A percentile compares a stretch with the other conserved stretches of the same genome.
These are phyloP conservation scores for Boletus rex-veris DNA, from an alignment of 768 basidiomycete genomes.

Conservation along the genomic window DNA sequence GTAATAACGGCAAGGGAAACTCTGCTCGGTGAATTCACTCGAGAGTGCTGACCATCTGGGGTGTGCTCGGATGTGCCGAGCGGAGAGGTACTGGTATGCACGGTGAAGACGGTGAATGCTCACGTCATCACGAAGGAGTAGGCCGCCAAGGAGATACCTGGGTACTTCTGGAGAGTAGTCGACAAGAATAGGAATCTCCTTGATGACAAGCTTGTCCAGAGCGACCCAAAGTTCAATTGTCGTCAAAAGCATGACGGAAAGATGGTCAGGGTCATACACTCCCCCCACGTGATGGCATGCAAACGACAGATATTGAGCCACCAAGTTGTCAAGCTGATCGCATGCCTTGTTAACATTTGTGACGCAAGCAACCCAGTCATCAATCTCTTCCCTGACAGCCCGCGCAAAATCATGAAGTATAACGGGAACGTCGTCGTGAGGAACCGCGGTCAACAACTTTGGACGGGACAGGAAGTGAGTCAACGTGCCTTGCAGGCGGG, in stretches of 20 bases:
- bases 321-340: not conserved
- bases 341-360: not conserved
- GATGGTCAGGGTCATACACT: not conserved
- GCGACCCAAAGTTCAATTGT: not conserved
- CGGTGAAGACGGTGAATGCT: not conserved
- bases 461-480: not conserved
- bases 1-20: not conserved
- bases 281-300: no score
- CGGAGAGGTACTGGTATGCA: not conserved
- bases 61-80: not conserved
- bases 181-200: not conserved
- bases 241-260: not conserved
- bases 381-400: no score
- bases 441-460: no score
- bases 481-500: not conserved
- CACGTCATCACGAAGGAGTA: not conserved
- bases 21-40: not conserved
- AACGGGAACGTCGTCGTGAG: no score
- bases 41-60: not conserved
- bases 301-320: not conserved
- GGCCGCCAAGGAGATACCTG: not conserved
- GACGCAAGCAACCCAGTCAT: no score
- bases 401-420: no score
- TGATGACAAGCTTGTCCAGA: not conserved
- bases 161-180: not conserved